phyloP scores from a whole-genome alignment of 2,329 filamentous ascomycete species.

The Pseudogymnoascus sp. region DNA sequence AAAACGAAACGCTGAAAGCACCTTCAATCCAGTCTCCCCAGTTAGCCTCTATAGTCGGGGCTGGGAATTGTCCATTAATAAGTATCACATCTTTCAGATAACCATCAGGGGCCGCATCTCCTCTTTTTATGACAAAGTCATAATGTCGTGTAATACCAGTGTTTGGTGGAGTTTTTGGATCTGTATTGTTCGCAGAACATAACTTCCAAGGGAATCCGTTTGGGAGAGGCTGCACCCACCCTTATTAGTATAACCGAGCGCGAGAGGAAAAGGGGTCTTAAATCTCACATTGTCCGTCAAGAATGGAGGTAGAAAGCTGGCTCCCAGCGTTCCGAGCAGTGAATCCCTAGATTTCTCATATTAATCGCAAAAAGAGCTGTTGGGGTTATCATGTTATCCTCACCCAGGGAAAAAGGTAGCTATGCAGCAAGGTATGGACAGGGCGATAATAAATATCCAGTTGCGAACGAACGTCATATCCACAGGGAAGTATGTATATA shows the following conservation, averaged over 20 bases:
- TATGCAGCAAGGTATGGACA: background rate
- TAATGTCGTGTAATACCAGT: conserved; percentile 33
- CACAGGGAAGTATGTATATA: background rate
- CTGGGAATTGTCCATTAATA: conserved; percentile 30
- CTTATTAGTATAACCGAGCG: background rate
- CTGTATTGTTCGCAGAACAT: conserved; percentile 30
- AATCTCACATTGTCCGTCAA: conserved; percentile 34
- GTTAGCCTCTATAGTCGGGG: conserved; percentile 31
- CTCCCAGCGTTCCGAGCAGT: conserved; percentile 28
- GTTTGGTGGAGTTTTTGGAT: conserved; percentile 30
- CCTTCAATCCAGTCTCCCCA: conserved; percentile 27
- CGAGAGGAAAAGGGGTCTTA: background rate
- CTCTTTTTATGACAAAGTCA: conserved; percentile 23
- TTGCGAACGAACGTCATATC: background rate
- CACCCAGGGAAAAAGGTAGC: background rate
- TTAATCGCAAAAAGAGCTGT: background rate
- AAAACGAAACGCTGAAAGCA: background rate
- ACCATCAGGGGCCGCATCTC: conserved; percentile 24
- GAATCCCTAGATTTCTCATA: conserved; percentile 7
- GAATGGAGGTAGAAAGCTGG: conserved; percentile 31
- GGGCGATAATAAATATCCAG: background rate
- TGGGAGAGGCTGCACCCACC: conserved; percentile 32
- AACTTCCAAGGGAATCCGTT: conserved; percentile 45
- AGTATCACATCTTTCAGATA: conserved; percentile 23
- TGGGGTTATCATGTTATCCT: background rate